Evolutionary conservation across 1,139 yeast genomes (phyloP).

Genomic region (Blastobotrys petasosporus): DNA sequence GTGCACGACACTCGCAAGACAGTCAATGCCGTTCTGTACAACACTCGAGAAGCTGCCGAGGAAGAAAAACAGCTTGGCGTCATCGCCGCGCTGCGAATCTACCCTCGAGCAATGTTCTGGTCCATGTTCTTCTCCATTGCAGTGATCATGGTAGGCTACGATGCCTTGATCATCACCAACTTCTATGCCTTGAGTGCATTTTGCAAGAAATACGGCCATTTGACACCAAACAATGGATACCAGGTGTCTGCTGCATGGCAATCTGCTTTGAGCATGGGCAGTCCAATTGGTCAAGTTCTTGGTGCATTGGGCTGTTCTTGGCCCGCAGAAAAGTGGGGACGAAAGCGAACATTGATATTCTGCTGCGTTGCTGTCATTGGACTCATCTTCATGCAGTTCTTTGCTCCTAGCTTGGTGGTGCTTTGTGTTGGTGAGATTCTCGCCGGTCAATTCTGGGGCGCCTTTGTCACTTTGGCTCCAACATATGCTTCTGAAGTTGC

Average conservation of each 20-base stretch:
- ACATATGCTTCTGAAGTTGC: constrained; percentile 45
- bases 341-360: constrained; percentile 42
- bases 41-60: constrained; percentile 21
- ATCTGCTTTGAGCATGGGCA: constrained; percentile 24
- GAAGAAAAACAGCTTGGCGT: constrained; percentile 20
- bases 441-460: constrained; percentile 44
- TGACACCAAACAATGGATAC: constrained; percentile 30
- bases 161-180: constrained; percentile 36
- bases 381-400: constrained; percentile 41
- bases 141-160: constrained; percentile 47
- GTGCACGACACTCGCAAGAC: constrained; percentile 13
- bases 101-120: constrained; percentile 44
- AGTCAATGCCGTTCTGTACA: constrained; percentile 20
- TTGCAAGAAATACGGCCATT: constrained; percentile 37
- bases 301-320: constrained; percentile 22
- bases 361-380: constrained; percentile 22
- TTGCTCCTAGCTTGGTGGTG: constrained; percentile 36
- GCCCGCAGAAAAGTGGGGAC: constrained; percentile 42
- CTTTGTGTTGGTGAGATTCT: constrained; percentile 42
- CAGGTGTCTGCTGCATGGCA: constrained; percentile 37
- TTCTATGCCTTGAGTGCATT: constrained; percentile 43
- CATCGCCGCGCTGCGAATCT: constrained; percentile 20
- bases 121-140: constrained; percentile 40
- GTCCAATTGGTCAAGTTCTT: constrained; percentile 24
- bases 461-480: constrained; percentile 41